Percentiles rank a stretch among this genome's conserved stretches.
Evolutionary conservation across 371 early-diverging fungal species (phyloP).

Genomic region (Mucor circinelloides): DNA sequence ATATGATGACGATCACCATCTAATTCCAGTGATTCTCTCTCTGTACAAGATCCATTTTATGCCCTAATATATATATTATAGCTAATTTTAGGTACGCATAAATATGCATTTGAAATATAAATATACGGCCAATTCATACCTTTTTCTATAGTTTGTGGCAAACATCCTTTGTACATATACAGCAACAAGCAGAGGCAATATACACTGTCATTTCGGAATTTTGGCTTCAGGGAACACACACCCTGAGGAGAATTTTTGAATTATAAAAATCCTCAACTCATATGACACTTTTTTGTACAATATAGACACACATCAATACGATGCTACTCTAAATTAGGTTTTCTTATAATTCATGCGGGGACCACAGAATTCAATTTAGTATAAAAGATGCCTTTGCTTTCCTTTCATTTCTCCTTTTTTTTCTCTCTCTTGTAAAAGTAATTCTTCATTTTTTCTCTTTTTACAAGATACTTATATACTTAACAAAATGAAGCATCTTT

Average conservation of each 20-base stretch:
- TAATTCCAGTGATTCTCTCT: no score
- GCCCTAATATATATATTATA: no score
- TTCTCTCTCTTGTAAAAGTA: background rate
- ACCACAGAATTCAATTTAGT: background rate
- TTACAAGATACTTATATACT: background rate
- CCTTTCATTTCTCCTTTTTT: background rate
- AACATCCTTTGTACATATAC: background rate
- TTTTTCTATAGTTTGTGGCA: no score
- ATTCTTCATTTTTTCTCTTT: background rate
- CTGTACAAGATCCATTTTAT: no score
- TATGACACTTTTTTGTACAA: slow-evolving; percentile 1
- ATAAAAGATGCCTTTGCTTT: background rate
- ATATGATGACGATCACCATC: no score
- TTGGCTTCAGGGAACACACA: slow-evolving; percentile 9
- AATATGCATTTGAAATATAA: no score
- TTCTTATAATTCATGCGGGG: background rate
- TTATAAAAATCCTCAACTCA: background rate
- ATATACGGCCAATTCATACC: no score
- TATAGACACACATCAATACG: background rate
- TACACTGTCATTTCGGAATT: slow-evolving; percentile 14
- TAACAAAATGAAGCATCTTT: slow-evolving; percentile 37
- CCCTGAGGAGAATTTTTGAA: slow-evolving; percentile 9
- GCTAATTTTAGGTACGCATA: no score
- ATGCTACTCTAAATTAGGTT: background rate
- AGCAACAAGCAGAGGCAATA: background rate